Conservation (phyloP, 2,329 filamentous ascomycete genomes). For the Ilyonectria sp. region DNA sequence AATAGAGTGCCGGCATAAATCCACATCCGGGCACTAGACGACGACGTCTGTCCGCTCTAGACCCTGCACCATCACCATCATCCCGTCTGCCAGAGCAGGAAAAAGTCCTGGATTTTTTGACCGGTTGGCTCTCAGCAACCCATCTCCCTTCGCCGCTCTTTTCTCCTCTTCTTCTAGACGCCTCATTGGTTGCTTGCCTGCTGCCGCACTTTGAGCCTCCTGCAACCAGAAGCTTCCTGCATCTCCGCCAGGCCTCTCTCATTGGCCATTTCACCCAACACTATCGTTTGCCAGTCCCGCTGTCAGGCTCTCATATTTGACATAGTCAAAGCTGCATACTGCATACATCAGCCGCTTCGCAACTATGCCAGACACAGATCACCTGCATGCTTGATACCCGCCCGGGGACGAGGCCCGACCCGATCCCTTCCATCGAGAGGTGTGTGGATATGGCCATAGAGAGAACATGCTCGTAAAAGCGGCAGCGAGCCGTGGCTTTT, state of each 20-base stretch:
- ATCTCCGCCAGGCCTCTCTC: background rate
- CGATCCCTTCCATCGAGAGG: background rate
- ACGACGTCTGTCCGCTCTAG: background rate
- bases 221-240: background rate
- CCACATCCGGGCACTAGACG: background rate
- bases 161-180: background rate
- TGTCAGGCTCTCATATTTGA: background rate
- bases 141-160: background rate
- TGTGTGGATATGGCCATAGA: background rate
- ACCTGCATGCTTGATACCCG: background rate
- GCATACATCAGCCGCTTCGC: background rate
- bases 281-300: background rate
- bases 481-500: constrained; percentile 1
- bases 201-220: background rate
- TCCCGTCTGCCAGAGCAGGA: background rate
- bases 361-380: background rate
- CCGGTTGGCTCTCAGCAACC: background rate
- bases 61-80: background rate
- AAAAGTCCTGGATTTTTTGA: background rate
- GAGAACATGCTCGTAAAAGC: background rate
- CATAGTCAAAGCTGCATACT: background rate
- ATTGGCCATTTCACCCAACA: background rate
- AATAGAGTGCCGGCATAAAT: background rate
- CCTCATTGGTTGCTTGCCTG: background rate
- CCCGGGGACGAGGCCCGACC: background rate